Evolutionary conservation across 2,329 filamentous ascomycete genomes (phyloP).

Genomic region (Diaporthe vaccinii): DNA sequence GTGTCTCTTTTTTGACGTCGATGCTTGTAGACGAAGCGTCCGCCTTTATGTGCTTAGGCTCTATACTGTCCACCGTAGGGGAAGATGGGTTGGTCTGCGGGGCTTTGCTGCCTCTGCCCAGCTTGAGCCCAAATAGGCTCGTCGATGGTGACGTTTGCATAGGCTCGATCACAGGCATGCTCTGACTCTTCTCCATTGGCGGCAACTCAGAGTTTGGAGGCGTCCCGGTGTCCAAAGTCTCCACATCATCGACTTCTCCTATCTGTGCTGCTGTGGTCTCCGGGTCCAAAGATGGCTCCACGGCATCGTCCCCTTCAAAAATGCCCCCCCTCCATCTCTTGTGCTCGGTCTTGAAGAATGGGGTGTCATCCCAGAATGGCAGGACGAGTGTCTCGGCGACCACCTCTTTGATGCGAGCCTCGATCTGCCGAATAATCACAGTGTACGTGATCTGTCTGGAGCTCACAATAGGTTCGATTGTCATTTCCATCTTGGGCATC

Average conservation of each 20-base stretch:
- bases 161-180: constrained; percentile 59
- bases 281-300: constrained; percentile 53
- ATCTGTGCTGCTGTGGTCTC: constrained; percentile 57
- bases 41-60: constrained; percentile 42
- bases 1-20: constrained; percentile 59
- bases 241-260: constrained; percentile 63
- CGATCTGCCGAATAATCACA: constrained; percentile 91
- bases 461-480: constrained; percentile 96
- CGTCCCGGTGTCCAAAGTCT: constrained; percentile 56
- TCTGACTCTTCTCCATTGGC: constrained; percentile 69
- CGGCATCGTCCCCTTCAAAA: constrained; percentile 71
- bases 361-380: constrained; percentile 96
- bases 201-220: constrained; percentile 56
- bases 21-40: constrained; percentile 63
- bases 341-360: constrained; percentile 85
- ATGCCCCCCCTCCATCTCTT: constrained; percentile 90
- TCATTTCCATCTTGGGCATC: constrained; percentile 94
- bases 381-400: constrained; percentile 91
- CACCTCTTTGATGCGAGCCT: constrained; percentile 94
- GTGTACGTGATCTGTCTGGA: constrained; percentile 95
- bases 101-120: constrained; percentile 51
- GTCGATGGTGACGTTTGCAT: constrained; percentile 53
- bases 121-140: constrained; percentile 66
- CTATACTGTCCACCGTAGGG: constrained; percentile 14
- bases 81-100: constrained; percentile 36